Evolutionary conservation across 1,284 basidiomycete genomes (phyloP).

Genomic region (Pulveroboletus sp.): DNA sequence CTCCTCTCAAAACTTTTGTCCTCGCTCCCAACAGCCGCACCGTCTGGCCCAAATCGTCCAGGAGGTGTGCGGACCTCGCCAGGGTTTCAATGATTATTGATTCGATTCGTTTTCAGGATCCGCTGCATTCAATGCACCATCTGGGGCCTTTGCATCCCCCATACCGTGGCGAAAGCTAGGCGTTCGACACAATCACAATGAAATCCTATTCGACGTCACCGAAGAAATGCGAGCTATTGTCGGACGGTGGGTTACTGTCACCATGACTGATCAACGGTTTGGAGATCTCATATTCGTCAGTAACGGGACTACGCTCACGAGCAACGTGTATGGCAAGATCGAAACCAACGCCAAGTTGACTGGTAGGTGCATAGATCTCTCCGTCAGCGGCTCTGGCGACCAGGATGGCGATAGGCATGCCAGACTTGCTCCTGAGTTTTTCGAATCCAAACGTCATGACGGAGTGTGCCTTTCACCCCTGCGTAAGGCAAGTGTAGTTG

Average conservation of each 20-base stretch:
- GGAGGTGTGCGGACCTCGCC: constrained; percentile 27
- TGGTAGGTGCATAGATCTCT: constrained; percentile 44
- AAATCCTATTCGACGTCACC: constrained; percentile 91
- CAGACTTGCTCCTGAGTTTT: constrained; percentile 83
- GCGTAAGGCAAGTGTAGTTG: constrained; percentile 67
- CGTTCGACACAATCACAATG: constrained; percentile 85
- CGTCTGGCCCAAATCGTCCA: constrained; percentile 29
- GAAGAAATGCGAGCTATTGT: constrained; percentile 86
- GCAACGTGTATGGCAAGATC: constrained; percentile 78
- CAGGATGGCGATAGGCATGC: constrained; percentile 62
- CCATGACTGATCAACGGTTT: background rate
- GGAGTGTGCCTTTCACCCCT: constrained; percentile 89
- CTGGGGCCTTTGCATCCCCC: constrained; percentile 82
- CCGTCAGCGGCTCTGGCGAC: background rate
- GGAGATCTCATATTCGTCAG: constrained; percentile 40
- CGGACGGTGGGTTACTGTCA: constrained; percentile 60
- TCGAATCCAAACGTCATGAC: constrained; percentile 74
- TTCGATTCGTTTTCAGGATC: constrained; percentile 43
- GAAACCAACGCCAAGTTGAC: constrained; percentile 82
- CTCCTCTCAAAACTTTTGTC: constrained; percentile 78
- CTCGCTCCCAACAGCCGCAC: constrained; percentile 50
- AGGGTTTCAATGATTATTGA: too few species aligned
- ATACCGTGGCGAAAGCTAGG: constrained; percentile 93
- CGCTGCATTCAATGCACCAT: constrained; percentile 45
- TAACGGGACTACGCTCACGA: constrained; percentile 73